Conservation (phyloP, 164 flowering plant genomes). For the Paratinospora sagittata region DNA sequence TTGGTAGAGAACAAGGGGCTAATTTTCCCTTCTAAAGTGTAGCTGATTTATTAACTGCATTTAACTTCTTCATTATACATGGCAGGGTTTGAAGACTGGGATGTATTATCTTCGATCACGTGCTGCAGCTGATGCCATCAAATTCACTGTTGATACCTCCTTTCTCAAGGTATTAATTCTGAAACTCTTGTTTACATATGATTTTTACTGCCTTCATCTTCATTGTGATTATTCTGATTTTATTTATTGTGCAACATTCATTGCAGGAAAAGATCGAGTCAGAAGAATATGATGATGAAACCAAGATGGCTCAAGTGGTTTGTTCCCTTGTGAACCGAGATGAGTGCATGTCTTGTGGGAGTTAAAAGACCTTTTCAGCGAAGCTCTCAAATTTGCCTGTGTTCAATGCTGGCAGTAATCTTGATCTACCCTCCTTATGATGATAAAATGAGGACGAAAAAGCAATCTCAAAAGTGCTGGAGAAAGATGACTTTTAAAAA, state of each 20-base stretch:
- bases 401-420: neutral
- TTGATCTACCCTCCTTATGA: neutral
- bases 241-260: neutral
- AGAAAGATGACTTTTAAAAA: neutral
- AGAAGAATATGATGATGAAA: conserved; percentile 41
- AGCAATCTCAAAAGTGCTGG: neutral
- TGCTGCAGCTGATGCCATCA: conserved; percentile 97
- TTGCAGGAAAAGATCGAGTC: conserved; percentile 35
- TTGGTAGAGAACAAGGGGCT: neutral
- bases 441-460: neutral
- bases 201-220: neutral
- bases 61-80: conserved; percentile 1
- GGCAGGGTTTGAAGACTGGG: conserved; percentile 57
- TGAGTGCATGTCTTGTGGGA: conserved; percentile 94
- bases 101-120: conserved; percentile 92
- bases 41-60: neutral
- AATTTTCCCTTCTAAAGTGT: neutral
- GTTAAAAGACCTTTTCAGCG: conserved; percentile 24
- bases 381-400: neutral
- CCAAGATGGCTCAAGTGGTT: conserved; percentile 79
- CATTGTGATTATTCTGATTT: neutral
- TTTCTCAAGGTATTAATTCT: conserved; percentile 40
- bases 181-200: neutral
- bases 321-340: conserved; percentile 81
- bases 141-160: conserved; percentile 88